A percentile compares a stretch with the other conserved stretches of the same genome.
Conservation (phyloP, 495 filamentous ascomycete genomes). For the Lophiostoma macrostomum region DNA sequence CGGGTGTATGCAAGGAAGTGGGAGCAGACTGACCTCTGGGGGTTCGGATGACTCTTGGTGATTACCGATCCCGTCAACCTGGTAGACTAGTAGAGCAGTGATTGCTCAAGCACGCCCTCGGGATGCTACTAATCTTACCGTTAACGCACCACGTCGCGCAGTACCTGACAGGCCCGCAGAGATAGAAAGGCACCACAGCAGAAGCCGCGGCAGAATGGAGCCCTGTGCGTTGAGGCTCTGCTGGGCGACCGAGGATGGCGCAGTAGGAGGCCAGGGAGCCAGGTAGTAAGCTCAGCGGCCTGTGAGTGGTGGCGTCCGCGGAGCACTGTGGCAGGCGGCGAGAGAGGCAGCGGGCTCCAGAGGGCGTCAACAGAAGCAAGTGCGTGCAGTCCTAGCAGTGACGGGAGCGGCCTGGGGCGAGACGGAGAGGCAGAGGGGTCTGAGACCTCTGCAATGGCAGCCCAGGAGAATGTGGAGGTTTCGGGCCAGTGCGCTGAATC, state of each 20-base stretch:
- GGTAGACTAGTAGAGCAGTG: constrained; percentile 22
- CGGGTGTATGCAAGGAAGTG: constrained; percentile 28
- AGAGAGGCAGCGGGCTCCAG: neutral
- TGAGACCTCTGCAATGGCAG: constrained; percentile 17
- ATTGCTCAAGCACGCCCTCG: constrained; percentile 9
- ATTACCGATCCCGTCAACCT: constrained; percentile 32
- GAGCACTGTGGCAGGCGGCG: neutral
- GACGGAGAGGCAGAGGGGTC: constrained; percentile 1
- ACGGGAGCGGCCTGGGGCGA: constrained; percentile 20
- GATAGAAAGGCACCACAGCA: constrained; percentile 27
- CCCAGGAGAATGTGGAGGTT: constrained; percentile 15
- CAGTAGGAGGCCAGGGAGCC: constrained; percentile 15
- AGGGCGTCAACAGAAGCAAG: neutral
- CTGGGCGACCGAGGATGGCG: constrained; percentile 26
- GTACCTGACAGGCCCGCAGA: constrained; percentile 14
- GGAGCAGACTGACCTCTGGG: constrained; percentile 22
- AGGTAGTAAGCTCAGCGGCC: constrained; percentile 18
- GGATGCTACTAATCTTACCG: constrained; percentile 22
- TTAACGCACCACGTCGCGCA: constrained; percentile 24
- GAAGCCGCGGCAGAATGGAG: constrained; percentile 16
- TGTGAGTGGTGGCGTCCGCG: neutral
- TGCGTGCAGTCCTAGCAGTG: constrained; percentile 11
- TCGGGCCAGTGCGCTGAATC: constrained; percentile 29
- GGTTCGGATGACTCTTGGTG: constrained; percentile 31
- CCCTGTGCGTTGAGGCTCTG: constrained; percentile 29